Evolutionary conservation across 805 yeast species (phyloP).

Genomic region (Candida suzukii): DNA sequence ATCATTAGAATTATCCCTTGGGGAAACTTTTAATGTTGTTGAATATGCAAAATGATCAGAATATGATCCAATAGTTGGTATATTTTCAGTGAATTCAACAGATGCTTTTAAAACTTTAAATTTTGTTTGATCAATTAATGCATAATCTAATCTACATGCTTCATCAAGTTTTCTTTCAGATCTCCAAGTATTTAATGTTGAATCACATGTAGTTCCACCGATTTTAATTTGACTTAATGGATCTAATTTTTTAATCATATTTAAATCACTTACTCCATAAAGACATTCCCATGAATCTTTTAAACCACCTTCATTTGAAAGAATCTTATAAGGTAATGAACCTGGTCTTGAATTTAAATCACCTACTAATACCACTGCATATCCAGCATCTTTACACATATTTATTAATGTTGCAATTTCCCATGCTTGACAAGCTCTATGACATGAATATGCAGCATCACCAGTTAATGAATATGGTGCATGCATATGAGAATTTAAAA

Average conservation of each 20-base stretch:
- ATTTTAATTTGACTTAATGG: conserved; percentile 56
- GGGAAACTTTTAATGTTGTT: conserved; percentile 31
- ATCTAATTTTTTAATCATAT: conserved; percentile 35
- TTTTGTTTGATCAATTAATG: conserved; percentile 56
- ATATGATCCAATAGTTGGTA: conserved; percentile 65
- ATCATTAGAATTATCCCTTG: conserved; percentile 4
- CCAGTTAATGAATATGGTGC: conserved; percentile 86
- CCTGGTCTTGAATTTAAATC: conserved; percentile 89
- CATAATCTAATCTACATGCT: conserved; percentile 88
- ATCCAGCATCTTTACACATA: conserved; percentile 62
- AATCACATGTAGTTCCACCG: conserved; percentile 91
- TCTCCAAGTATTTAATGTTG: conserved; percentile 84
- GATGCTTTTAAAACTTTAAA: conserved; percentile 53
- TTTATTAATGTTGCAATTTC: conserved; percentile 68
- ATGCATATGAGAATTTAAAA: conserved; percentile 92
- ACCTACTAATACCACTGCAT: conserved; percentile 84
- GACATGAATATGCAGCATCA: conserved; percentile 85
- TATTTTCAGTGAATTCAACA: conserved; percentile 66
- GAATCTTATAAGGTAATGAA: conserved; percentile 69
- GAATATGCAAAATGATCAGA: conserved; percentile 91
- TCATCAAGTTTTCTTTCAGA: conserved; percentile 43
- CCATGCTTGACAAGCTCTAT: conserved; percentile 95
- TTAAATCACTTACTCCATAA: conserved; percentile 41
- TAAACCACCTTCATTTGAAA: conserved; percentile 62
- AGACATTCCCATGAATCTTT: conserved; percentile 77